phyloP scores from a whole-genome alignment of 371 early-diverging fungal species.

The Mortierella sp. region DNA sequence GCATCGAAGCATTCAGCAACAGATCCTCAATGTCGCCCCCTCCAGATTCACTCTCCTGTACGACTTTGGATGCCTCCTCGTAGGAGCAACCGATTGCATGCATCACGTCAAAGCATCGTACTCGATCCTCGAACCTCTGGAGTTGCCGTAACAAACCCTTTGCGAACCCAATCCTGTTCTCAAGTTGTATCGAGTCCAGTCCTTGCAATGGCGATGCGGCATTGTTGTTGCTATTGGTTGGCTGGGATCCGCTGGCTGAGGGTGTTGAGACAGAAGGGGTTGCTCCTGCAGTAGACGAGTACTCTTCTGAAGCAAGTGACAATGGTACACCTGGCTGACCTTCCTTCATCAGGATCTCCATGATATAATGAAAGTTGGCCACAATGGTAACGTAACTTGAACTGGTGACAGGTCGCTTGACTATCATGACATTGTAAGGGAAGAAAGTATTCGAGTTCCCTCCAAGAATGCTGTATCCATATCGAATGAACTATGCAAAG shows the following conservation, averaged over 20 bases:
- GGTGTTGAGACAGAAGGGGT: conserved; percentile 35
- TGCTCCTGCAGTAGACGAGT: conserved; percentile 6
- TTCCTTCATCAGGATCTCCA: conserved; percentile 65
- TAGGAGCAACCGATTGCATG: conserved; percentile 59
- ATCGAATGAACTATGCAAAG: conserved; percentile 43
- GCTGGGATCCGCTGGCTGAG: conserved; percentile 13
- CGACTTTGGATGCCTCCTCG: conserved; percentile 57
- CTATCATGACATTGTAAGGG: conserved; percentile 60
- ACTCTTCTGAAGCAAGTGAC: conserved; percentile 20
- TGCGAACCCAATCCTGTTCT: conserved; percentile 62
- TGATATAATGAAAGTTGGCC: conserved; percentile 63
- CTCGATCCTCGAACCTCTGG: conserved; percentile 55
- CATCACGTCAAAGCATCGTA: conserved; percentile 63
- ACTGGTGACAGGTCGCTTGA: conserved; percentile 40
- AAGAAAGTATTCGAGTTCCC: conserved; percentile 43
- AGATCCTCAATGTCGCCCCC: conserved; percentile 34
- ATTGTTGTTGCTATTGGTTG: conserved; percentile 8
- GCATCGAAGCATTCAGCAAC: conserved; percentile 32
- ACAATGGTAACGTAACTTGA: conserved; percentile 55
- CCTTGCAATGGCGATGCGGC: conserved; percentile 23
- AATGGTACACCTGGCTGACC: conserved; percentile 22
- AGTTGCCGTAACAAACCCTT: conserved; percentile 64
- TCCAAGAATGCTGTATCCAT: conserved; percentile 40
- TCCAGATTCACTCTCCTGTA: conserved; percentile 30
- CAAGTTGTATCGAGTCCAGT: conserved; percentile 38